phyloP scores from a whole-genome alignment of 73 alveolate species.

The Tetrahymena thermophila region DNA sequence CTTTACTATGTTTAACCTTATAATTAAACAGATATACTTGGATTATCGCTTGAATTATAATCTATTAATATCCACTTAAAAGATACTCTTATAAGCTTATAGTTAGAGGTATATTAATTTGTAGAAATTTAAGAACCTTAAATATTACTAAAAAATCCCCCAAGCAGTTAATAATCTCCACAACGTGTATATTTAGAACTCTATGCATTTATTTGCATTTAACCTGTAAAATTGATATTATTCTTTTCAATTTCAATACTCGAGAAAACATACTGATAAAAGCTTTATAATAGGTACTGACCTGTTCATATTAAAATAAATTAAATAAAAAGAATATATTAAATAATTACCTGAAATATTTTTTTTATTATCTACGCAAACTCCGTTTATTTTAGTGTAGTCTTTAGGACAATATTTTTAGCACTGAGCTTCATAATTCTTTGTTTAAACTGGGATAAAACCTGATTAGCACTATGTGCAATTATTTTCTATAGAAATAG shows the following conservation, averaged over 20 bases:
- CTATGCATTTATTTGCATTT: background rate
- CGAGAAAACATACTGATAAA: background rate
- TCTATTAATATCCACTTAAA: background rate
- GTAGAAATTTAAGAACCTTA: background rate
- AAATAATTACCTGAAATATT: background rate
- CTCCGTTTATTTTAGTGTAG: background rate
- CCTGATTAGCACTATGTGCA: background rate
- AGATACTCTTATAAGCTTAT: background rate
- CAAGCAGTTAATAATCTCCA: background rate
- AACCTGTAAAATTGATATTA: background rate
- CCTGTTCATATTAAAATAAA: background rate
- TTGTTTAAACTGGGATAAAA: background rate
- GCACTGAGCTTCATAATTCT: background rate
- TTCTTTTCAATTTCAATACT: background rate
- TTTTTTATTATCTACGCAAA: background rate
- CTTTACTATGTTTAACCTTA: too few species aligned
- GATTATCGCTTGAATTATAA: background rate
- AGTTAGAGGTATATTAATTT: background rate
- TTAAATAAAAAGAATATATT: too few species aligned
- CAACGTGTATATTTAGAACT: background rate
- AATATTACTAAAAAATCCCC: background rate
- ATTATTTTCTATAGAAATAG: background rate
- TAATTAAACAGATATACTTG: background rate
- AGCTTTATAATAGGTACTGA: background rate
- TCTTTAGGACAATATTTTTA: background rate